These are phyloP conservation scores for Pestalotiopsis sp. DNA, from an alignment of 2,329 filamentous ascomycete genomes.

Conservation along the genomic window DNA sequence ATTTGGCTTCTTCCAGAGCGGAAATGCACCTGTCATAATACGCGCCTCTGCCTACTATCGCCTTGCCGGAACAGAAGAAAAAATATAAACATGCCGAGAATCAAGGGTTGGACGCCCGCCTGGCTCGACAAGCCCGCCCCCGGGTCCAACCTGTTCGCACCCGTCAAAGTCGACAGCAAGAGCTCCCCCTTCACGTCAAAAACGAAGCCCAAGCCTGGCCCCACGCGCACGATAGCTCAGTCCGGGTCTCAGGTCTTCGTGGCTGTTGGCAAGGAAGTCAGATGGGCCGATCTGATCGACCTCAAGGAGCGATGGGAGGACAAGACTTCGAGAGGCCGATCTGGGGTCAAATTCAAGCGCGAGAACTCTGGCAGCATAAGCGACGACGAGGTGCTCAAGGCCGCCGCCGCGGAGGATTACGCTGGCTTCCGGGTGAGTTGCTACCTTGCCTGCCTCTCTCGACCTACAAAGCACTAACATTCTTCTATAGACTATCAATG, in stretches of 20 bases:
- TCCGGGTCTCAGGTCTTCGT: slow-evolving; percentile 88
- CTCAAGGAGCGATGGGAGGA: slow-evolving; percentile 67
- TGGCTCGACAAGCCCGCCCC: slow-evolving; percentile 82
- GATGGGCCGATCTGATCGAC: slow-evolving; percentile 84
- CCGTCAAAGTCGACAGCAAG: slow-evolving; percentile 40
- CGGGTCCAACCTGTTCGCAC: slow-evolving; percentile 76
- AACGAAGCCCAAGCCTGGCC: slow-evolving; percentile 45
- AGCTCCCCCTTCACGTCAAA: slow-evolving; percentile 34
- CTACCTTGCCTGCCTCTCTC: slow-evolving; percentile 19
- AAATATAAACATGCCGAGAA: slow-evolving; percentile 70
- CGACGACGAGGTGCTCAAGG: slow-evolving; percentile 30
- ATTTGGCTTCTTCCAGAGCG: background rate
- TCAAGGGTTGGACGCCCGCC: slow-evolving; percentile 80
- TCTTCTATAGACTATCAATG: slow-evolving; percentile 66
- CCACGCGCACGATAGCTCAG: slow-evolving; percentile 72
- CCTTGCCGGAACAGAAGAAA: slow-evolving; percentile 19
- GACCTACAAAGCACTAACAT: background rate
- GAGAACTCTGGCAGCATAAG: slow-evolving; percentile 43
- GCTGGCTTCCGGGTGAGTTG: slow-evolving; percentile 49
- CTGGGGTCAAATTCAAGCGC: slow-evolving; percentile 45
- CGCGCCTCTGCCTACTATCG: slow-evolving; percentile 17
- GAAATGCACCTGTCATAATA: slow-evolving; percentile 26
- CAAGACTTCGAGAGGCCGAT: slow-evolving; percentile 35
- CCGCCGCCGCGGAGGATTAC: slow-evolving; percentile 27
- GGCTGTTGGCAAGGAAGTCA: slow-evolving; percentile 84